phyloP scores from a whole-genome alignment of 345 rosid species.

The thale cress (Arabidopsis thaliana) region DNA sequence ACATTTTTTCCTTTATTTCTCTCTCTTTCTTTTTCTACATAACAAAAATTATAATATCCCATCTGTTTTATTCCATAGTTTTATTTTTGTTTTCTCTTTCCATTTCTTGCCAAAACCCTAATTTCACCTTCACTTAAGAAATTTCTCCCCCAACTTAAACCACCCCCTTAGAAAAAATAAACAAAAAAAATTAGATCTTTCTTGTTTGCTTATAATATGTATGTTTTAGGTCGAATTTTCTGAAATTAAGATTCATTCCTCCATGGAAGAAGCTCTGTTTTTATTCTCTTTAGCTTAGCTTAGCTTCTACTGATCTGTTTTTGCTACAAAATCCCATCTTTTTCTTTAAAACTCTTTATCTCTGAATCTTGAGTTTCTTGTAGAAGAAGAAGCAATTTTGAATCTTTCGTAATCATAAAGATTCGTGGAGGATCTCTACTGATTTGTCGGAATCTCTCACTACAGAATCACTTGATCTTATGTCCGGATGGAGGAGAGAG shows the following conservation, averaged over 20 bases:
- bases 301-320: constrained; percentile 37
- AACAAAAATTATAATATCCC: constrained; percentile 59
- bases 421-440: constrained; percentile 38
- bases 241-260: constrained; percentile 22
- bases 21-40: constrained; percentile 45
- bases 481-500: constrained; percentile 72
- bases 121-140: constrained; percentile 42
- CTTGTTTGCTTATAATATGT: constrained; percentile 42
- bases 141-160: constrained; percentile 48
- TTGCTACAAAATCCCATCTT: constrained; percentile 14
- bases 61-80: constrained; percentile 16
- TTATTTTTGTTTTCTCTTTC: constrained; percentile 19
- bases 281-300: not conserved
- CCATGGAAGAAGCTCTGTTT: constrained; percentile 34
- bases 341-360: constrained; percentile 1
- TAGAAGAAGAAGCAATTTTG: constrained; percentile 27
- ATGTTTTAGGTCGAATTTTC: constrained; percentile 29
- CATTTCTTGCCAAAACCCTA: constrained; percentile 45
- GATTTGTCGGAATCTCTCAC: constrained; percentile 42
- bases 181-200: constrained; percentile 27
- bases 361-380: constrained; percentile 32
- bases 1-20: constrained; percentile 25
- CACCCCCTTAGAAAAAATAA: constrained; percentile 22
- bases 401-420: constrained; percentile 42
- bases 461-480: constrained; percentile 44